Evolutionary conservation across 108 stramenopile genomes (phyloP).

Genomic region (Discostella pseudostelligera): DNA sequence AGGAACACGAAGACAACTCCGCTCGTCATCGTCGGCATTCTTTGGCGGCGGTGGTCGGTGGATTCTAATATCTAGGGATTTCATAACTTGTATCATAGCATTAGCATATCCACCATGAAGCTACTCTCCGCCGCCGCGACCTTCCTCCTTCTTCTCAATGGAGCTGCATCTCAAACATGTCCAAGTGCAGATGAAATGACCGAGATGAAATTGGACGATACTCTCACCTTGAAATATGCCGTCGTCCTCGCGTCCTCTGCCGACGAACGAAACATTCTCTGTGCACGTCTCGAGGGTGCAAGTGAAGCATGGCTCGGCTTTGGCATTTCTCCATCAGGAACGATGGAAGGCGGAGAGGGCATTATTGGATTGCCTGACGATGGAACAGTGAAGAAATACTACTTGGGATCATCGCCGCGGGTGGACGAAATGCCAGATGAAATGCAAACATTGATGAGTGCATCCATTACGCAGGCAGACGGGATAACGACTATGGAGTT

Average conservation of each 20-base stretch:
- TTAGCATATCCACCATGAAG: slow-evolving; percentile 11
- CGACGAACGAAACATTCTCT: slow-evolving; percentile 12
- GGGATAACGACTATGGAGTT: slow-evolving; percentile 47
- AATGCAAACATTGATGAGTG: slow-evolving; percentile 52
- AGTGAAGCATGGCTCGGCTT: slow-evolving; percentile 25
- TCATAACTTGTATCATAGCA: not conserved
- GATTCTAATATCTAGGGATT: no score
- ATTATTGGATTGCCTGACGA: slow-evolving; percentile 37
- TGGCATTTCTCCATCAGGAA: slow-evolving; percentile 13
- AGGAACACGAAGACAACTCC: no score
- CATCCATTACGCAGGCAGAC: slow-evolving; percentile 40
- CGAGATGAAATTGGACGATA: not conserved
- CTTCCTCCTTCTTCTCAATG: slow-evolving; percentile 4
- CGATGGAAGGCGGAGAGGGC: slow-evolving; percentile 26
- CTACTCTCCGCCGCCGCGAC: not conserved
- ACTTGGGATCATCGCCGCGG: slow-evolving; percentile 29
- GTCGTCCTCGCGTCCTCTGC: slow-evolving; percentile 10
- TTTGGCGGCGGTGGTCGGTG: no score
- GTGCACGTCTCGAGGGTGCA: slow-evolving; percentile 9
- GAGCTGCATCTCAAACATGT: slow-evolving; percentile 3
- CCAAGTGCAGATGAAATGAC: not conserved
- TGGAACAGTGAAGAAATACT: slow-evolving; percentile 47
- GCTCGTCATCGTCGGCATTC: no score
- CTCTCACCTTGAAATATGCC: slow-evolving; percentile 9
- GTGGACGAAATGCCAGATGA: slow-evolving; percentile 28